Conservation (phyloP, 2,329 filamentous ascomycete species). For the Byssochlamys sp. region DNA sequence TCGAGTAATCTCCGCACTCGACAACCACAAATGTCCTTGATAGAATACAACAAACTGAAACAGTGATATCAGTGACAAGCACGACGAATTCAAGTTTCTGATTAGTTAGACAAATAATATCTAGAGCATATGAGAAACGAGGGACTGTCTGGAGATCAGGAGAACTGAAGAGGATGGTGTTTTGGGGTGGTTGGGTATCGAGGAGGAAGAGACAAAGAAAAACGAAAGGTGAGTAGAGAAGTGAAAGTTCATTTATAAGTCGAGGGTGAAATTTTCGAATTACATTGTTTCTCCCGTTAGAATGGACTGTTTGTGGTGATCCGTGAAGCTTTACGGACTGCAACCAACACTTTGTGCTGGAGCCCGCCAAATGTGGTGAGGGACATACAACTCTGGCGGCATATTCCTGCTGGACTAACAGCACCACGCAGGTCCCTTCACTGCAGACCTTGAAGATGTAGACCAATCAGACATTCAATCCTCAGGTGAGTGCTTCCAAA, state of each 20-base stretch:
- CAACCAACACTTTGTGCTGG: neutral
- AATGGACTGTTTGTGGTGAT: neutral
- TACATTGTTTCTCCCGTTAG: neutral
- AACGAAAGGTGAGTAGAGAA: neutral
- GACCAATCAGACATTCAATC: neutral
- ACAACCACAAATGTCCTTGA: neutral
- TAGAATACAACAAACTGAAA: neutral
- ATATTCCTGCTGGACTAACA: neutral
- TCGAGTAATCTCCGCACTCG: neutral
- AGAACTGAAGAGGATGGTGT: neutral
- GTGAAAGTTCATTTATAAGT: neutral
- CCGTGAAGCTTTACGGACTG: neutral
- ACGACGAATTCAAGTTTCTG: neutral
- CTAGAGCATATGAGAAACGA: neutral
- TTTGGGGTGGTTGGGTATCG: neutral
- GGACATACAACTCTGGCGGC: conserved; percentile 1
- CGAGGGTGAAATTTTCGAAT: neutral
- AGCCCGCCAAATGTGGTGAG: conserved; percentile 1
- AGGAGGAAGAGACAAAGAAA: neutral
- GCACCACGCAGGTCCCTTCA: neutral
- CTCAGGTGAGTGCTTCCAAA: neutral
- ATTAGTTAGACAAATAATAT: neutral
- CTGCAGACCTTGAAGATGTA: neutral
- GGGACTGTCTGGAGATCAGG: neutral
- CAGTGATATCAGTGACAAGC: too few relatives aligned